phyloP scores from a whole-genome alignment of 345 rosid genomes.

The Syzygium aromaticum region DNA sequence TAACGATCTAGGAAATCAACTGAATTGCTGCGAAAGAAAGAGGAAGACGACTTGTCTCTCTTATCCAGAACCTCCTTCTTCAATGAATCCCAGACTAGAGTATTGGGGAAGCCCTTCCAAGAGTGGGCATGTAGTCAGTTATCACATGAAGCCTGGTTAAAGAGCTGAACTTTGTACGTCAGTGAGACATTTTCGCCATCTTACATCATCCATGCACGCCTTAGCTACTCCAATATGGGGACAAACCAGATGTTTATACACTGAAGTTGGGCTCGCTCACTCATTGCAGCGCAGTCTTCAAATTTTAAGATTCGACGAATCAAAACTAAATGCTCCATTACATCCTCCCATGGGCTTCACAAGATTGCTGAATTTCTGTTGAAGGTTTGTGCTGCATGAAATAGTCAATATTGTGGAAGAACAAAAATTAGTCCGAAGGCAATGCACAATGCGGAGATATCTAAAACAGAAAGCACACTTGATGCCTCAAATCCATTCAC shows the following conservation, averaged over 20 bases:
- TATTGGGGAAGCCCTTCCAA: background rate
- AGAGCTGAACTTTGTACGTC: background rate
- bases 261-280: background rate
- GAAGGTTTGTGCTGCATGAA: background rate
- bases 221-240: background rate
- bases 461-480: background rate
- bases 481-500: background rate
- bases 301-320: background rate
- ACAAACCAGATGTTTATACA: background rate
- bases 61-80: background rate
- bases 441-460: background rate
- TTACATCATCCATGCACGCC: background rate
- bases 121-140: background rate
- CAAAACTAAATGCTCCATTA: background rate
- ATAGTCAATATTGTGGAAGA: no score
- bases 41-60: no score
- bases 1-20: background rate
- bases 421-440: no score
- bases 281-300: background rate
- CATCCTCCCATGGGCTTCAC: background rate
- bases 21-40: background rate
- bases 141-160: background rate
- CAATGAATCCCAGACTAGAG: background rate
- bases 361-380: background rate
- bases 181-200: background rate